Evolutionary conservation across 2,329 filamentous ascomycete species (phyloP).

Genomic region (Fusarium acutatum): DNA sequence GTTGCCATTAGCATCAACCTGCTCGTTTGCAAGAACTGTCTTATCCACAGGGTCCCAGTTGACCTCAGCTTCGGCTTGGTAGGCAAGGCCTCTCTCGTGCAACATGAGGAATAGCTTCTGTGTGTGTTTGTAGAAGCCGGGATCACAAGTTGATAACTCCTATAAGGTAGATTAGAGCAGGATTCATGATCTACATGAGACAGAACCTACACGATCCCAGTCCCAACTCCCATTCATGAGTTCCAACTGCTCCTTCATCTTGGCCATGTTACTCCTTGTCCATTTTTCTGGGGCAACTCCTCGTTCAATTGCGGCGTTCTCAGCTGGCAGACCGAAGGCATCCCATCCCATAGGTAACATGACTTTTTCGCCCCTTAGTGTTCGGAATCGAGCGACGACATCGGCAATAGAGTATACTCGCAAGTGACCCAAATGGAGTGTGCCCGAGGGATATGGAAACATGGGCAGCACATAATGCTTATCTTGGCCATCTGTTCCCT

Average conservation of each 20-base stretch:
- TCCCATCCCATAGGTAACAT: slow-evolving; percentile 96
- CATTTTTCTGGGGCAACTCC: slow-evolving; percentile 80
- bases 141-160: slow-evolving; percentile 87
- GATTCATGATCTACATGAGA: too few species aligned
- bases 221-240: slow-evolving; percentile 85
- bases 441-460: slow-evolving; percentile 93
- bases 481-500: slow-evolving; percentile 37
- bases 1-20: slow-evolving; percentile 84
- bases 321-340: slow-evolving; percentile 88
- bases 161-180: slow-evolving; percentile 47
- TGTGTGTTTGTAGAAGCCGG: slow-evolving; percentile 88
- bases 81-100: slow-evolving; percentile 77
- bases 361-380: slow-evolving; percentile 77
- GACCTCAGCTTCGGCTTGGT: slow-evolving; percentile 83
- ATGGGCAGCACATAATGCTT: slow-evolving; percentile 82
- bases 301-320: slow-evolving; percentile 88
- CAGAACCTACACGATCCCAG: slow-evolving; percentile 77
- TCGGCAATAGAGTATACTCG: slow-evolving; percentile 93
- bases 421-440: slow-evolving; percentile 85
- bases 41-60: slow-evolving; percentile 92
- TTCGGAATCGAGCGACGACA: slow-evolving; percentile 79
- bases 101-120: slow-evolving; percentile 86
- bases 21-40: slow-evolving; percentile 91
- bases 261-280: slow-evolving; percentile 82
- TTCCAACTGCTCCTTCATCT: slow-evolving; percentile 84